Conservation (phyloP, 768 basidiomycete species). For the Rhodotorula paludigena region DNA sequence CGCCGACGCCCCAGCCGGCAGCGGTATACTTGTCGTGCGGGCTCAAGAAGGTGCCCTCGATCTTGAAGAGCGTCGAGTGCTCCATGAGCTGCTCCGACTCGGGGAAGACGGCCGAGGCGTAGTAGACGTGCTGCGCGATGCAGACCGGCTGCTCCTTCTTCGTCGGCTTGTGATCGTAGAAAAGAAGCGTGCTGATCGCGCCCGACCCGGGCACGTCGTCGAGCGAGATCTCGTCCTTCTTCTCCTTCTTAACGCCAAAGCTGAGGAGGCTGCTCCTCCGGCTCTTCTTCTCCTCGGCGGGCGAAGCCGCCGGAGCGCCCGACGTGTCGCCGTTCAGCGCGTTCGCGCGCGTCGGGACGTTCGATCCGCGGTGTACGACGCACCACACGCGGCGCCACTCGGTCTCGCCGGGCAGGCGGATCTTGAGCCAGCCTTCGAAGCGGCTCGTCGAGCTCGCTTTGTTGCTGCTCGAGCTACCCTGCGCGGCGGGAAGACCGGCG, state of each 20-base stretch:
- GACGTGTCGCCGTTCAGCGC: slow-evolving; percentile 3
- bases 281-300: slow-evolving; percentile 19
- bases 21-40: slow-evolving; percentile 17
- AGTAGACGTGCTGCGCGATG: slow-evolving; percentile 36
- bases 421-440: slow-evolving; percentile 85
- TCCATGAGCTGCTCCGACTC: slow-evolving; percentile 89
- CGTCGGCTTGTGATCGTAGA: slow-evolving; percentile 50
- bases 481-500: slow-evolving; percentile 46
- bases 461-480: slow-evolving; percentile 47
- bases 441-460: slow-evolving; percentile 51
- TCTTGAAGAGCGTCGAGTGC: slow-evolving; percentile 81
- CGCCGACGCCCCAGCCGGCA: slow-evolving; percentile 53
- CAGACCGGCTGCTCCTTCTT: slow-evolving; percentile 31
- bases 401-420: slow-evolving; percentile 90
- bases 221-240: slow-evolving; percentile 3
- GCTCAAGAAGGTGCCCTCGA: slow-evolving; percentile 66
- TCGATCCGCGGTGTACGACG: slow-evolving; percentile 53
- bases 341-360: slow-evolving; percentile 17
- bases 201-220: slow-evolving; percentile 37
- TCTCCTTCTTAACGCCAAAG: slow-evolving; percentile 25
- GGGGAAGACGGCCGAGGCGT: slow-evolving; percentile 70
- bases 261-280: slow-evolving; percentile 21
- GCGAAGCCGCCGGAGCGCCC: background rate
- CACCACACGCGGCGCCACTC: slow-evolving; percentile 94
- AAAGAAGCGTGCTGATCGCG: slow-evolving; percentile 53